Percentiles rank a stretch among this genome's conserved stretches.
Conservation (phyloP, 768 basidiomycete genomes). For the Rhizopogon vesiculosus region DNA sequence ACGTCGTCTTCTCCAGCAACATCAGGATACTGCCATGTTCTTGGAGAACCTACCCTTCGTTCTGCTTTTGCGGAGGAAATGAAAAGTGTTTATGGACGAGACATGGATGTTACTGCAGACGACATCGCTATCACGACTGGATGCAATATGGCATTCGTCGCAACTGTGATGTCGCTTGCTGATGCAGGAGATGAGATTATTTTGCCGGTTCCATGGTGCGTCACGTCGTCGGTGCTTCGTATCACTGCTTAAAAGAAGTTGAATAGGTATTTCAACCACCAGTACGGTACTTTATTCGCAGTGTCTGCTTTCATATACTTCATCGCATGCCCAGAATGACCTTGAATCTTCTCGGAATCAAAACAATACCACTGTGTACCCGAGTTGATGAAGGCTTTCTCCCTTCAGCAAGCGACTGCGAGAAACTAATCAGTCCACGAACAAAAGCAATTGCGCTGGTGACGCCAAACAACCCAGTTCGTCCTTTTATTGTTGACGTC, state of each 20-base stretch:
- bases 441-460: conserved; percentile 73
- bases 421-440: conserved; percentile 45
- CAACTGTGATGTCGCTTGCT: conserved; percentile 58
- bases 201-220: conserved; percentile 66
- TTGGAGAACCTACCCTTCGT: conserved; percentile 53
- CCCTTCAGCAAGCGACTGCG: conserved; percentile 51
- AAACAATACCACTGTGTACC: conserved; percentile 50
- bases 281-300: conserved; percentile 28
- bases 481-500: conserved; percentile 9
- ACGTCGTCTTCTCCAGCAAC: conserved; percentile 38
- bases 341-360: conserved; percentile 57
- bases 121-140: conserved; percentile 71
- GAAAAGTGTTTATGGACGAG: conserved; percentile 48
- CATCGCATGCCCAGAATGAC: conserved; percentile 49
- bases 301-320: neutral
- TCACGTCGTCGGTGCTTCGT: neutral
- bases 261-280: conserved; percentile 63
- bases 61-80: conserved; percentile 57
- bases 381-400: conserved; percentile 48
- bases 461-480: conserved; percentile 72
- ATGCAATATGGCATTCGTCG: conserved; percentile 70
- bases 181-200: conserved; percentile 68
- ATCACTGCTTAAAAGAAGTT: neutral
- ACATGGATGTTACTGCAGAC: conserved; percentile 41
- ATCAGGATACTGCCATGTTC: conserved; percentile 54